Conservation (phyloP, 768 basidiomycete genomes). For the Boletus subcaerulescens region DNA sequence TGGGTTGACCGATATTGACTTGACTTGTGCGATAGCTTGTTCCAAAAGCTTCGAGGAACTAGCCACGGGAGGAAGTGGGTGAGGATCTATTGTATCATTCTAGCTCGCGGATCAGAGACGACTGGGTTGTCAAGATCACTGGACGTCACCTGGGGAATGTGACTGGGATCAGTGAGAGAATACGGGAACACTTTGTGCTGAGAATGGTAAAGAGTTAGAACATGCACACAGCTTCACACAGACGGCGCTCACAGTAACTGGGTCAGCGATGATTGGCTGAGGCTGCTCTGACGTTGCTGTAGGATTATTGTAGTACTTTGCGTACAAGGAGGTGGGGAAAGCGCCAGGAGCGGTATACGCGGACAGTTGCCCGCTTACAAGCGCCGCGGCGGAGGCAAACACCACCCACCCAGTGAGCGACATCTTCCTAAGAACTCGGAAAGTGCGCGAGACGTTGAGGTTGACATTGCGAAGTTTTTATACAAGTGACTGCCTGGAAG, state of each 20-base stretch:
- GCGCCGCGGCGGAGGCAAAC: constrained; percentile 2
- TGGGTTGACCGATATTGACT: constrained; percentile 53
- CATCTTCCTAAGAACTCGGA: constrained; percentile 5
- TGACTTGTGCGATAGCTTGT: constrained; percentile 54
- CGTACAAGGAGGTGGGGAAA: constrained; percentile 65
- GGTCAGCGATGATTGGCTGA: constrained; percentile 76
- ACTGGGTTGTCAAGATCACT: not conserved
- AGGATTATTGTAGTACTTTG: constrained; percentile 68
- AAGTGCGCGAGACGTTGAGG: not conserved
- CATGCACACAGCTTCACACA: not conserved
- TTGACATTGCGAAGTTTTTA: constrained; percentile 5
- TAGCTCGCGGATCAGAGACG: constrained; percentile 14
- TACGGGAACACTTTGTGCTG: constrained; percentile 60
- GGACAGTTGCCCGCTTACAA: constrained; percentile 14
- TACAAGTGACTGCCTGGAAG: not conserved
- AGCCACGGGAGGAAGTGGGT: constrained; percentile 59
- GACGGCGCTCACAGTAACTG: constrained; percentile 48
- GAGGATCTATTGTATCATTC: constrained; percentile 61
- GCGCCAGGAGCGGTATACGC: constrained; percentile 54
- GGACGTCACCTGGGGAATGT: constrained; percentile 45
- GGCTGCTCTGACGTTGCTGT: constrained; percentile 70
- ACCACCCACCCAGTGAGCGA: constrained; percentile 1
- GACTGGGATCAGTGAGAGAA: constrained; percentile 59
- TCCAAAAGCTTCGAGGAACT: constrained; percentile 44
- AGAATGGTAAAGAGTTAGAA: constrained; percentile 3